Conservation (phyloP, 2,329 filamentous ascomycete genomes). For the Aspergillus tubingensis region DNA sequence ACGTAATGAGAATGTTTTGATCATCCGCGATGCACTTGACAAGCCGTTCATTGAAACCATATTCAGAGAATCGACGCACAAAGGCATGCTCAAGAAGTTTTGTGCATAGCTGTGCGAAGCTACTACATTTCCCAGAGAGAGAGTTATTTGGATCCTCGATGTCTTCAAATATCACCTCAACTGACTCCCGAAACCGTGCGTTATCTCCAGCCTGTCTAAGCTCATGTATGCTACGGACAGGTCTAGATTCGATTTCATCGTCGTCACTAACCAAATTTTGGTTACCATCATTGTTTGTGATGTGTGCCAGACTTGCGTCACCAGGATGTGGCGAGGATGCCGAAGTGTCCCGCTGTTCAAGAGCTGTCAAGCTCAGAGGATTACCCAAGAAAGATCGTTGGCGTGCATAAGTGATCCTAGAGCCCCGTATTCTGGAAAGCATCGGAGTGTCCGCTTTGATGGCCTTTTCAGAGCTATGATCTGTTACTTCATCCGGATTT, state of each 20-base stretch:
- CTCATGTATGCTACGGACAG: slow-evolving; percentile 62
- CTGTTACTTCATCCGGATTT: neutral
- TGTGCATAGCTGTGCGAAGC: slow-evolving; percentile 57
- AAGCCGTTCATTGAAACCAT: slow-evolving; percentile 69
- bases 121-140: slow-evolving; percentile 52
- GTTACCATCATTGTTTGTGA: slow-evolving; percentile 11
- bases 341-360: slow-evolving; percentile 9
- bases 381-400: slow-evolving; percentile 63
- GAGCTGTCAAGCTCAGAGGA: slow-evolving; percentile 28
- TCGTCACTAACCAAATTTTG: slow-evolving; percentile 44
- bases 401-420: slow-evolving; percentile 60
- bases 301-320: slow-evolving; percentile 7
- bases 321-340: neutral
- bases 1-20: slow-evolving; percentile 50
- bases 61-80: slow-evolving; percentile 64
- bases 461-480: neutral
- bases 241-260: slow-evolving; percentile 45
- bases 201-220: slow-evolving; percentile 61
- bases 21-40: slow-evolving; percentile 63
- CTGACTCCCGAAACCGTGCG: slow-evolving; percentile 57
- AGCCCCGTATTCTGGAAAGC: slow-evolving; percentile 33
- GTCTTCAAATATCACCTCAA: slow-evolving; percentile 61
- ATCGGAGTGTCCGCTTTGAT: slow-evolving; percentile 16
- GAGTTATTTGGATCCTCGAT: slow-evolving; percentile 53
- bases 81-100: slow-evolving; percentile 52